phyloP scores from a whole-genome alignment of 2,329 filamentous ascomycete genomes.

The Exutisphaerella laricina region DNA sequence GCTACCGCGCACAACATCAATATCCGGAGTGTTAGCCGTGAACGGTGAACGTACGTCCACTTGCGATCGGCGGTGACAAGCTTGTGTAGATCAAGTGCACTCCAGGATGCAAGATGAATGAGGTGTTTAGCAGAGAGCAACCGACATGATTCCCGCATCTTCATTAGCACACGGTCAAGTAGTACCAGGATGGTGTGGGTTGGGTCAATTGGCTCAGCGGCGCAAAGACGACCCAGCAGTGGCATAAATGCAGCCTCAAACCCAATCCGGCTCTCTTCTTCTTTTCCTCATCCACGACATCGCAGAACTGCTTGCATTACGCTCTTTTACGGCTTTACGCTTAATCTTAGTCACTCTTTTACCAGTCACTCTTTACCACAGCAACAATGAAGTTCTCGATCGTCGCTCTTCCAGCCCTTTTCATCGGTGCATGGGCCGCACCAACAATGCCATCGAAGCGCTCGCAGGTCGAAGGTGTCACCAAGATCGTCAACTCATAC shows the following conservation, averaged over 20 bases:
- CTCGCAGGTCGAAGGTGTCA: conserved; percentile 11
- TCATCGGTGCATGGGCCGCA: conserved; percentile 14
- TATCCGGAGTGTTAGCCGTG: too few species aligned
- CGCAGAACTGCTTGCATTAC: conserved; percentile 5
- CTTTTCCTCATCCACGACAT: conserved; percentile 2
- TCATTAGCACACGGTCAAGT: neutral
- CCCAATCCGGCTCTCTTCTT: neutral
- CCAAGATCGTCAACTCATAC: conserved; percentile 11
- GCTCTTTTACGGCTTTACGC: conserved; percentile 10
- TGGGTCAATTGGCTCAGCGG: neutral
- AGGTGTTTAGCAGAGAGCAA: neutral
- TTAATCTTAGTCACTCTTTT: conserved; percentile 12
- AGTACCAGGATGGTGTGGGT: neutral
- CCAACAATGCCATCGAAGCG: conserved; percentile 13
- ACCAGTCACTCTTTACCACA: conserved; percentile 19
- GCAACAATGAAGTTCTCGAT: conserved; percentile 20
- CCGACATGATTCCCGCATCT: neutral
- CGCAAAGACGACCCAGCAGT: conserved; percentile 19
- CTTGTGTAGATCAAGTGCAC: conserved; percentile 1
- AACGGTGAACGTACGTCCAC: too few species aligned
- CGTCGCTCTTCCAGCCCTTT: conserved; percentile 17
- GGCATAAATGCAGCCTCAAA: conserved; percentile 6
- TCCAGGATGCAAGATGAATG: conserved; percentile 1
- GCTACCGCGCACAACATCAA: too few species aligned
- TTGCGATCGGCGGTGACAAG: too few species aligned